phyloP scores from a whole-genome alignment of 305 asterid genomes.

The Fraxinus albicans region DNA sequence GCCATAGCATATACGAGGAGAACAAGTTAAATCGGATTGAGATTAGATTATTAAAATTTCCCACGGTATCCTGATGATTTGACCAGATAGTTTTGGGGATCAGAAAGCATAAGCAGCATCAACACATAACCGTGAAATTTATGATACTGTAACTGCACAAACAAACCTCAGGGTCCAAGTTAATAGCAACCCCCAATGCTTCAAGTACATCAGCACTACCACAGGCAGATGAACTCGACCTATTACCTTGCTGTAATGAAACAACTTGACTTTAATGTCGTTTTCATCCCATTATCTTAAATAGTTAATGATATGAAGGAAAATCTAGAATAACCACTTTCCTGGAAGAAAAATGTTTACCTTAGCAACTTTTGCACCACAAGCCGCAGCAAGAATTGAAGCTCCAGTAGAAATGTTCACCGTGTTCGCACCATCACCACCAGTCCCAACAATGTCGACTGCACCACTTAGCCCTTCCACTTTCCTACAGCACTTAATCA shows the following conservation, averaged over 20 bases:
- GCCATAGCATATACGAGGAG: neutral
- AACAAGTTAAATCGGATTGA: neutral
- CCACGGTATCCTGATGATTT: neutral
- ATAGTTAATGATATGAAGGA: neutral
- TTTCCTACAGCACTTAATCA: slow-evolving; percentile 63
- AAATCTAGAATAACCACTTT: neutral
- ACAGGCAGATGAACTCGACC: slow-evolving; percentile 96
- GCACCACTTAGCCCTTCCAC: slow-evolving; percentile 76
- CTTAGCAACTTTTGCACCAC: slow-evolving; percentile 95
- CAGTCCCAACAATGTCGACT: slow-evolving; percentile 95
- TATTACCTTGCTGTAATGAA: slow-evolving; percentile 76
- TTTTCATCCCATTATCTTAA: slow-evolving; percentile 11
- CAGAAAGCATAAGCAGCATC: neutral
- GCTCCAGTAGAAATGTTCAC: slow-evolving; percentile 97
- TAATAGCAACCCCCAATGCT: slow-evolving; percentile 72
- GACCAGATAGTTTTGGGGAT: neutral
- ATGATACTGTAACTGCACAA: slow-evolving; percentile 21
- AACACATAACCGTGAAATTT: neutral
- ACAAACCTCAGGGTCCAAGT: slow-evolving; percentile 89
- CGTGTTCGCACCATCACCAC: slow-evolving; percentile 98
- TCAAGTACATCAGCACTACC: slow-evolving; percentile 98
- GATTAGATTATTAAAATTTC: neutral
- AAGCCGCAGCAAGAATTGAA: slow-evolving; percentile 92
- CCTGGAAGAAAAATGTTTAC: slow-evolving; percentile 28
- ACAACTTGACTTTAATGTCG: slow-evolving; percentile 1